These are phyloP conservation scores for Xenoacremonium recifei DNA, from an alignment of 2,329 filamentous ascomycete species.

Conservation along the genomic window DNA sequence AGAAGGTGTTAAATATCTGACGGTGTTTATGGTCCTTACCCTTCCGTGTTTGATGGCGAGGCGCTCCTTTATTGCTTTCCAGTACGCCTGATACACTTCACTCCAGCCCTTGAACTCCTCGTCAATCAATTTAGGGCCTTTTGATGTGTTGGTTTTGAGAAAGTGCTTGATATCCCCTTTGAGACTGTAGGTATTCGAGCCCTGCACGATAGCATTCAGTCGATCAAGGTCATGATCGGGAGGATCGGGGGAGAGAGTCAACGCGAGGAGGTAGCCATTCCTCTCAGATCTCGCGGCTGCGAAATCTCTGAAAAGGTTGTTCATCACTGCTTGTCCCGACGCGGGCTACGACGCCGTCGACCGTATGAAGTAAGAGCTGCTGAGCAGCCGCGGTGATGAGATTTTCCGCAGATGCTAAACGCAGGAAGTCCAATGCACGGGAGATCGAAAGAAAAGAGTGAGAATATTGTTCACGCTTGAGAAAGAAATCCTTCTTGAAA, in stretches of 20 bases:
- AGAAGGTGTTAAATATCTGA: too few relatives aligned
- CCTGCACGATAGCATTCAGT: conserved; percentile 68
- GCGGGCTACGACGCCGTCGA: background rate
- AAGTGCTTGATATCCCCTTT: conserved; percentile 72
- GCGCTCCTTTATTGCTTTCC: conserved; percentile 77
- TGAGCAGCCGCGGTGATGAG: too few relatives aligned
- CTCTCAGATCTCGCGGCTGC: conserved; percentile 61
- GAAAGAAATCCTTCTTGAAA: too few relatives aligned
- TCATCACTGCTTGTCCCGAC: conserved; percentile 51
- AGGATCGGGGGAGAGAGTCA: conserved; percentile 70
- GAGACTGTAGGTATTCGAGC: conserved; percentile 64
- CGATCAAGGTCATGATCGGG: conserved; percentile 61
- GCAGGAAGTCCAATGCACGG: too few relatives aligned
- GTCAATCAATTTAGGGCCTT: conserved; percentile 53
- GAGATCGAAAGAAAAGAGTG: too few relatives aligned
- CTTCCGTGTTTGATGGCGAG: conserved; percentile 49
- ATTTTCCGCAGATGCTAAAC: too few relatives aligned
- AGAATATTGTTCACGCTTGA: too few relatives aligned
- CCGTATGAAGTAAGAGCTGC: too few relatives aligned
- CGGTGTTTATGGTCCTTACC: too few relatives aligned
- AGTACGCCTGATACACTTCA: conserved; percentile 80
- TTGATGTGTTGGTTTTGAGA: conserved; percentile 59
- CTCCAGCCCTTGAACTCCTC: conserved; percentile 79
- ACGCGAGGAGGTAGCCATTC: conserved; percentile 72
- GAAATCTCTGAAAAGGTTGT: conserved; percentile 72